These are phyloP conservation scores for Volvox reticuliferus DNA, from an alignment of 139 green algal species.

Conservation along the genomic window DNA sequence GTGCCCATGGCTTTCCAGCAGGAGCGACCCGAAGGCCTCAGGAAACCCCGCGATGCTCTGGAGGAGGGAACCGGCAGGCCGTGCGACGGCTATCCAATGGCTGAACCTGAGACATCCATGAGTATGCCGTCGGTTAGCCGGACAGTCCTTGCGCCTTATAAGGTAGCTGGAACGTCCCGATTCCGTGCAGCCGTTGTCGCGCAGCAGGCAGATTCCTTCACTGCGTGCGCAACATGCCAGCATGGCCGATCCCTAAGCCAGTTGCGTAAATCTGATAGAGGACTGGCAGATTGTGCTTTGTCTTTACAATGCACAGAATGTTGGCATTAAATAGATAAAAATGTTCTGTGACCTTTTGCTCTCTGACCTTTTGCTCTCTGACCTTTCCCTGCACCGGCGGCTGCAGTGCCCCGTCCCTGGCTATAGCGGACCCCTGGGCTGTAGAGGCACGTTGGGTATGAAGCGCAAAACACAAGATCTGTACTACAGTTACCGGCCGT, in stretches of 20 bases:
- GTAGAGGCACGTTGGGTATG: background rate
- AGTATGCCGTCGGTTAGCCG: background rate
- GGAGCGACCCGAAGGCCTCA: too few relatives aligned
- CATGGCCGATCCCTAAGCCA: background rate
- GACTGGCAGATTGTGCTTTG: too few relatives aligned
- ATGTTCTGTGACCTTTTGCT: background rate
- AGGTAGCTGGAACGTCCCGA: background rate
- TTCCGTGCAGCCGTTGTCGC: background rate
- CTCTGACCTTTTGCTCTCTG: background rate
- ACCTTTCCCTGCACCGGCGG: background rate
- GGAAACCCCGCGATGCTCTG: too few relatives aligned
- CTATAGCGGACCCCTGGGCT: conserved; percentile 16
- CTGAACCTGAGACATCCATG: background rate
- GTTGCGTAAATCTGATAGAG: background rate
- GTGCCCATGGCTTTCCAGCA: too few relatives aligned
- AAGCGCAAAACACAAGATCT: conserved; percentile 4
- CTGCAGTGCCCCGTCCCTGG: conserved; percentile 11
- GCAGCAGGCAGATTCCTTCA: background rate
- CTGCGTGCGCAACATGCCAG: background rate
- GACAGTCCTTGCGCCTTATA: conserved; percentile 13
- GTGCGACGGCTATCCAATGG: background rate
- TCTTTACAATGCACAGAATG: too few relatives aligned
- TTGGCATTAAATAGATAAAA: background rate
- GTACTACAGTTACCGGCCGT: background rate
- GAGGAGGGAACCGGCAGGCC: too few relatives aligned